Conservation (phyloP, 192 early-diverging fungal genomes). For the Powellomyces hirtus region DNA sequence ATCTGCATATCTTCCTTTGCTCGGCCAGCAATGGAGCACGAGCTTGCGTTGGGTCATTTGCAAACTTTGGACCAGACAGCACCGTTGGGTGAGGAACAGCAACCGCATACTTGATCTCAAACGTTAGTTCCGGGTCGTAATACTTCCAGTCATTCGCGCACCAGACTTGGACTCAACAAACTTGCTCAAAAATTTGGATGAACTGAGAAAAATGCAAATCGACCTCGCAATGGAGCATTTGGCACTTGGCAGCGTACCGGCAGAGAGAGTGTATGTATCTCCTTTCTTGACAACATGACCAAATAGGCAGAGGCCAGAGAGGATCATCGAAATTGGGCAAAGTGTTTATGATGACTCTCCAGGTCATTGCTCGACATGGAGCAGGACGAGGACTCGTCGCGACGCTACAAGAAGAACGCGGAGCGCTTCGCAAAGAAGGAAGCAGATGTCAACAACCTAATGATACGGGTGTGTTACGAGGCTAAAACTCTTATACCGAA, state of each 20-base stretch:
- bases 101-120: too few relatives aligned
- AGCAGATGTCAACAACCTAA: conserved; percentile 24
- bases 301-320: not conserved
- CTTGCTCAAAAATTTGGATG: conserved; percentile 16
- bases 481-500: not conserved
- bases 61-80: not conserved
- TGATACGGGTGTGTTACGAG: conserved; percentile 15
- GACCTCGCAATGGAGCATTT: conserved; percentile 29
- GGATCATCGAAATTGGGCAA: not conserved
- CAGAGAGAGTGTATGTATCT: conserved; percentile 7
- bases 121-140: too few relatives aligned
- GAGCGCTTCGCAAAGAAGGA: conserved; percentile 27
- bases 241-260: conserved; percentile 12
- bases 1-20: too few relatives aligned
- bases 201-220: conserved; percentile 28
- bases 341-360: not conserved
- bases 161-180: conserved; percentile 18
- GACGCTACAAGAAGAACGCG: conserved; percentile 19
- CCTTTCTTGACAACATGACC: not conserved
- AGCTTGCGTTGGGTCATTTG: not conserved
- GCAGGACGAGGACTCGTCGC: conserved; percentile 18
- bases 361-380: conserved; percentile 20
- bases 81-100: conserved; percentile 2
- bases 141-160: too few relatives aligned
- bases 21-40: conserved; percentile 6